phyloP scores from a whole-genome alignment of 352 stramenopile genomes.

The Phytophthora sansomeana region DNA sequence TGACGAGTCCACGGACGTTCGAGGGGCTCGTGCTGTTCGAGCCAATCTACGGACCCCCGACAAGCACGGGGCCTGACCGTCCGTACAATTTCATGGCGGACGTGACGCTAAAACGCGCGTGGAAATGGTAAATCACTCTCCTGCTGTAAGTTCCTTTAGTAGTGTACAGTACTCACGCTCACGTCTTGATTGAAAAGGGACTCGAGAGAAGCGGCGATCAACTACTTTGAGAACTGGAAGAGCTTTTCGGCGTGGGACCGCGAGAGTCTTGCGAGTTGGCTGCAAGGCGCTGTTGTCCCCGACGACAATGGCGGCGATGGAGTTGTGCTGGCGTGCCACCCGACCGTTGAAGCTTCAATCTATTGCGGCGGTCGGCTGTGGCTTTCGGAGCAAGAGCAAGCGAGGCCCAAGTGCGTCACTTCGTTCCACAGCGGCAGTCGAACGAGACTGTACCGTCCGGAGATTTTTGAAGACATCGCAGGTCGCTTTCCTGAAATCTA shows the following conservation, averaged over 20 bases:
- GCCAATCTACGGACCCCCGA: conserved; percentile 41
- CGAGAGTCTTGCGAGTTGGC: conserved; percentile 42
- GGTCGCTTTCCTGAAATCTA: conserved; percentile 38
- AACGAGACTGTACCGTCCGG: conserved; percentile 34
- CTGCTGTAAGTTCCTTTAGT: not conserved
- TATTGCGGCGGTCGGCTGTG: conserved; percentile 39
- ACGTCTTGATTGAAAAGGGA: conserved; percentile 20
- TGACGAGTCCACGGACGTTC: conserved; percentile 47
- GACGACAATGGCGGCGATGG: conserved; percentile 17
- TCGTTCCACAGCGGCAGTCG: conserved; percentile 44
- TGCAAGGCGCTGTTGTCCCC: conserved; percentile 42
- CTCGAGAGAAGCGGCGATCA: conserved; percentile 31
- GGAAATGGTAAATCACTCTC: conserved; percentile 39
- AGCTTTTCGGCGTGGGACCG: conserved; percentile 49
- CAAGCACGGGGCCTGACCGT: not conserved
- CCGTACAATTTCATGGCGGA: conserved; percentile 39
- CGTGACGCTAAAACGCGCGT: conserved; percentile 37
- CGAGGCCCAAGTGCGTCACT: conserved; percentile 31
- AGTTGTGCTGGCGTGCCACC: conserved; percentile 37
- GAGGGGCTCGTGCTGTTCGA: conserved; percentile 58
- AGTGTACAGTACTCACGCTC: not conserved
- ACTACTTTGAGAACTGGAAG: conserved; percentile 44
- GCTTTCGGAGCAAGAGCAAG: conserved; percentile 30
- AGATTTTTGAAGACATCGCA: conserved; percentile 33
- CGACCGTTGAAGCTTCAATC: conserved; percentile 38